Evolutionary conservation across 441 rosid genomes (phyloP), one percentile per base, ranked within the genome.

Genomic region (Adansonia grandidieri): DNA sequence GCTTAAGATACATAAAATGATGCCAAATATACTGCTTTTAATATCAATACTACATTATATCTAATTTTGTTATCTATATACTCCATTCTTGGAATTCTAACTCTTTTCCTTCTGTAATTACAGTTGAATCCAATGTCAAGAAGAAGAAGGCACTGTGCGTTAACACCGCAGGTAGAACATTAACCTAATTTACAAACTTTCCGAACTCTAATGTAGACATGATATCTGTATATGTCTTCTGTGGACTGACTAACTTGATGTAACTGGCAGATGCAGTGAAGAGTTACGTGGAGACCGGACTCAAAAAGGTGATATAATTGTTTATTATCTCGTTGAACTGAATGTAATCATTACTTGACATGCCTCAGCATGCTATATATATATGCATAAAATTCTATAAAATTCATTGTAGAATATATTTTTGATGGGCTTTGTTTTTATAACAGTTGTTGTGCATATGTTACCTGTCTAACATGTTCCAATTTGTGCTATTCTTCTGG

Each of bases 271-370:
- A 81, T 83, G 81, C 73, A 37, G 87, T 40, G 72, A 78, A 61
- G 61, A 78, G 68, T 77, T 71, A 76, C 57, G 28, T 79, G 76
- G 86, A 83, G 80, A 80, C 75, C 65, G 85, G 84, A 70, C 70
- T 74, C 69, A 81, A 75, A 76, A 88, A 85, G 91, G 89, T 86
- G 75, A 78, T 65, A 50, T 65, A 37, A 77, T 79, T 42, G 15
- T 5, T 17, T 44, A 15, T 9, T n/a, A 79, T 20, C 61, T 47
- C 42, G n/a, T 65, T 60, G 45, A 50, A 42, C 13, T 45, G 17
- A 61, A 45, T 28, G 45, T 44, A 76, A 45, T 20, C 42, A 40
- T 73, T 68, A 67, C 1, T 22, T n/a, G 74, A 56, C 67, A 15
- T 68, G 56, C 71, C 24, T 22, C 57, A 13, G 48, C n/a, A 10